These are phyloP conservation scores for Colletotrichum orchidophilum DNA, from an alignment of 2,329 filamentous ascomycete genomes.

Conservation along the genomic window DNA sequence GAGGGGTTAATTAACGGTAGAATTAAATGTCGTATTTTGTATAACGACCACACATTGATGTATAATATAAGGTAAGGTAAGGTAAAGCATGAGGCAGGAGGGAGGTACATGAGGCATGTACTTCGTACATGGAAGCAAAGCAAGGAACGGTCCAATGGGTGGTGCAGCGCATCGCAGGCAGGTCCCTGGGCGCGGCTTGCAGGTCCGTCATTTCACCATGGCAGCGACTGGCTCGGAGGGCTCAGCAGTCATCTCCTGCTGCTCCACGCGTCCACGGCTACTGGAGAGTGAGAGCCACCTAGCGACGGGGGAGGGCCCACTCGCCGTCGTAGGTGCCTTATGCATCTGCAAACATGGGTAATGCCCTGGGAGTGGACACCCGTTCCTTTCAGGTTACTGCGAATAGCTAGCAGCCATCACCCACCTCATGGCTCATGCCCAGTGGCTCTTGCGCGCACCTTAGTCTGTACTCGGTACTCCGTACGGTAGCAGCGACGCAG, in stretches of 20 bases:
- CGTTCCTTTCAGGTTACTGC: neutral
- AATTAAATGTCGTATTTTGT: neutral
- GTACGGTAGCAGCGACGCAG: neutral
- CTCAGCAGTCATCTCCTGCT: conserved; percentile 34
- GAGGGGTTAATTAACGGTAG: neutral
- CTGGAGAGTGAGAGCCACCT: neutral
- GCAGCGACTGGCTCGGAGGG: neutral
- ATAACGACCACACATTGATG: neutral
- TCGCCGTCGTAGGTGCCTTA: neutral
- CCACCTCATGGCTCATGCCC: neutral
- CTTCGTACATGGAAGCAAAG: neutral
- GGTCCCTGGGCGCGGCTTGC: neutral
- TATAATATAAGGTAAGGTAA: too few relatives aligned
- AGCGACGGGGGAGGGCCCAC: neutral
- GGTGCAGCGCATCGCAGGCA: conserved; percentile 21
- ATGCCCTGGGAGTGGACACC: neutral
- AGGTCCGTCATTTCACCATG: neutral
- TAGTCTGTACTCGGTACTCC: neutral
- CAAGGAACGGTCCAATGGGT: conserved; percentile 1
- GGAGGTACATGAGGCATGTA: neutral
- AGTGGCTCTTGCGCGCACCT: neutral
- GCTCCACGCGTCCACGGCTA: neutral
- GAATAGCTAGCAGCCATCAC: neutral
- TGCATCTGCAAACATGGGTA: neutral
- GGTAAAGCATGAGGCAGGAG: too few relatives aligned